Conservation (phyloP, 2,329 filamentous ascomycete species). For the Ploettnerulaceae sp. region DNA sequence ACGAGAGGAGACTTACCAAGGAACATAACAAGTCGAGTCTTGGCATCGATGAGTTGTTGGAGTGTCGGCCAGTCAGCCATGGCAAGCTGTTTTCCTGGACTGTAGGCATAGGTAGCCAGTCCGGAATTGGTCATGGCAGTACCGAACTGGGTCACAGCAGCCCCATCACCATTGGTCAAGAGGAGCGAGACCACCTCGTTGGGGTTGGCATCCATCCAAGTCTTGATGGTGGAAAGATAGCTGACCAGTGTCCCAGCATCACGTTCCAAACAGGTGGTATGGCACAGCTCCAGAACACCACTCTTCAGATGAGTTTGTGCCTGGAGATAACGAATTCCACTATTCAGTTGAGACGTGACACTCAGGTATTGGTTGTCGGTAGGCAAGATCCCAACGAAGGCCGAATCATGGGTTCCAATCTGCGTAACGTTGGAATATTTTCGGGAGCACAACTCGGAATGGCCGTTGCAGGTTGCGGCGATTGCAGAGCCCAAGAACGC, state of each 20-base stretch:
- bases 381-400: constrained; percentile 31
- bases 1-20: constrained; percentile 58
- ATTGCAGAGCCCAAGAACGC: constrained; percentile 1
- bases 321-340: constrained; percentile 62
- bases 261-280: constrained; percentile 56
- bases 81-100: constrained; percentile 22
- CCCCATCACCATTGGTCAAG: constrained; percentile 58
- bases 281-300: constrained; percentile 37
- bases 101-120: constrained; percentile 28
- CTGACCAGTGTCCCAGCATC: constrained; percentile 52
- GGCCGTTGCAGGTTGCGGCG: constrained; percentile 55
- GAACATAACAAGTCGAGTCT: constrained; percentile 64
- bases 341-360: constrained; percentile 54
- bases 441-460: constrained; percentile 63
- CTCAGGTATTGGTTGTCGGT: constrained; percentile 52
- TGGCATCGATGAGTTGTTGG: constrained; percentile 55
- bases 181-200: constrained; percentile 60
- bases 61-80: constrained; percentile 59
- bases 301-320: constrained; percentile 42
- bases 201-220: constrained; percentile 54
- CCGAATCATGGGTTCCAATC: constrained; percentile 63
- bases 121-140: constrained; percentile 24
- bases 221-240: constrained; percentile 54
- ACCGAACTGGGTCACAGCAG: constrained; percentile 50
- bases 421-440: constrained; percentile 73